phyloP scores from a whole-genome alignment of 352 stramenopile genomes.

The Phytophthora cryptogea region DNA sequence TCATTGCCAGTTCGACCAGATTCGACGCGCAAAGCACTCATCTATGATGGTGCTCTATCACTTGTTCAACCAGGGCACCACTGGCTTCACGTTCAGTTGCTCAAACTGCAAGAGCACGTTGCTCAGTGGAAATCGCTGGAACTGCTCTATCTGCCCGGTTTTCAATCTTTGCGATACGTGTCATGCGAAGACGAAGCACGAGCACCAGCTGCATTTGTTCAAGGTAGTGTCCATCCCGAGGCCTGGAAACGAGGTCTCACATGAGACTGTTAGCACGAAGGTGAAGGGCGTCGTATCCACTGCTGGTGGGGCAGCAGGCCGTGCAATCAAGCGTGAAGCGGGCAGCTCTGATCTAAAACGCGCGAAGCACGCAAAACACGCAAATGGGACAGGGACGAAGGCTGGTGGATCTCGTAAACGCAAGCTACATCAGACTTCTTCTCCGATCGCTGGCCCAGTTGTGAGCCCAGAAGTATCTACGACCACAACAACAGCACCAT shows the following conservation, averaged over 20 bases:
- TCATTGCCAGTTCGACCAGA: conserved; percentile 84
- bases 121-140: conserved; percentile 94
- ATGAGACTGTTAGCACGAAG: conserved; percentile 37
- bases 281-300: conserved; percentile 37
- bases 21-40: conserved; percentile 80
- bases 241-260: conserved; percentile 48
- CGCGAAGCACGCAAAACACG: conserved; percentile 39
- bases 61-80: conserved; percentile 94
- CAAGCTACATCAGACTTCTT: conserved; percentile 61
- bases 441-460: conserved; percentile 19
- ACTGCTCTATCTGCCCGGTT: conserved; percentile 95
- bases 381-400: conserved; percentile 36
- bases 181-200: conserved; percentile 91
- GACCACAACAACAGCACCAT: not conserved
- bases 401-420: conserved; percentile 59
- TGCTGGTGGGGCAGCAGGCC: conserved; percentile 27
- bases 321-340: conserved; percentile 47
- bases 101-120: conserved; percentile 94
- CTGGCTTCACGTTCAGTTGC: conserved; percentile 98
- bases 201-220: conserved; percentile 93
- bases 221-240: conserved; percentile 90
- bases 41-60: conserved; percentile 90
- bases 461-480: conserved; percentile 12
- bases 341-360: conserved; percentile 55
- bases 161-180: conserved; percentile 97